phyloP scores from a whole-genome alignment of 164 flowering plant species.

The Akebia trifoliata region DNA sequence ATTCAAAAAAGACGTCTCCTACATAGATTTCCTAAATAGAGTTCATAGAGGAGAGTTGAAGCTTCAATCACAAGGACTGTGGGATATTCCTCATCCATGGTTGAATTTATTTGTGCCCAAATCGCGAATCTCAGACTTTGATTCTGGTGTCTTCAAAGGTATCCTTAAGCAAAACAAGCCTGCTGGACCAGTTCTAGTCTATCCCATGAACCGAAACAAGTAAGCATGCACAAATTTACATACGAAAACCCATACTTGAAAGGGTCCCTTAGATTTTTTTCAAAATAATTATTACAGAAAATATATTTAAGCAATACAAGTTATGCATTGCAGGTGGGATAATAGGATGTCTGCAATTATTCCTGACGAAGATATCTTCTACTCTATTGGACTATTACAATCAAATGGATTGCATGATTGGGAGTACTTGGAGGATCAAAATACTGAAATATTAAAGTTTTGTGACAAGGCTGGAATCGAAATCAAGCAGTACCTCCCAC shows the following conservation, averaged over 20 bases:
- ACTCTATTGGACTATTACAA: slow-evolving; percentile 57
- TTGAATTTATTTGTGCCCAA: slow-evolving; percentile 70
- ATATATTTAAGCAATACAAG: not conserved
- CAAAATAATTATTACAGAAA: not conserved
- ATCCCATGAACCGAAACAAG: slow-evolving; percentile 55
- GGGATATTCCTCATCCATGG: slow-evolving; percentile 98
- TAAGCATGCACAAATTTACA: slow-evolving; percentile 18
- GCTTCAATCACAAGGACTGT: slow-evolving; percentile 51
- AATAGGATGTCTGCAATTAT: slow-evolving; percentile 54
- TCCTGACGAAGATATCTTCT: slow-evolving; percentile 82
- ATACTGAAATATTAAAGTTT: slow-evolving; percentile 44
- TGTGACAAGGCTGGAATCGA: slow-evolving; percentile 47
- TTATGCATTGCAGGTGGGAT: slow-evolving; percentile 67
- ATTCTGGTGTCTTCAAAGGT: slow-evolving; percentile 46
- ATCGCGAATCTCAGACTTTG: slow-evolving; percentile 52
- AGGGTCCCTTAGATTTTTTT: not conserved
- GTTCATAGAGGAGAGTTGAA: slow-evolving; percentile 52
- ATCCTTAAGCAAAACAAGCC: slow-evolving; percentile 33
- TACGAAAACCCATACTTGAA: not conserved
- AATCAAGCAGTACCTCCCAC: slow-evolving; percentile 67
- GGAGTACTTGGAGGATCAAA: slow-evolving; percentile 43
- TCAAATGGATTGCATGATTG: slow-evolving; percentile 39
- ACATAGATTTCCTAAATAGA: slow-evolving; percentile 55
- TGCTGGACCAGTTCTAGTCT: slow-evolving; percentile 1
- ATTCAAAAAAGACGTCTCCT: slow-evolving; percentile 48